A percentile compares a stretch with the other conserved stretches of the same genome.
These are phyloP conservation scores for Decorospora gaudefroyi DNA, from an alignment of 2,329 filamentous ascomycete genomes.

Conservation along the genomic window DNA sequence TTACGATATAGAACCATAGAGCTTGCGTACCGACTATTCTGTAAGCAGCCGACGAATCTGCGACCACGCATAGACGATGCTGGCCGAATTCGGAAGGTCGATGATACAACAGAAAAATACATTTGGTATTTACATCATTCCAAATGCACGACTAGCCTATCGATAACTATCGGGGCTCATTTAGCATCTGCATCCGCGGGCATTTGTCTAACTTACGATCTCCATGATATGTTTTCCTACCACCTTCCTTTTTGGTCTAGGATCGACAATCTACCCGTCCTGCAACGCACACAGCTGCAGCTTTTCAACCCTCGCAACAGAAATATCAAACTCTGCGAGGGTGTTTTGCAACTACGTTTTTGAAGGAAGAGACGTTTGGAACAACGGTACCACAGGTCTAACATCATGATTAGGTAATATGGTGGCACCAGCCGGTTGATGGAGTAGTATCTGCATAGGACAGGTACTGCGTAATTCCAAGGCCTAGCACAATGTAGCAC, in stretches of 20 bases:
- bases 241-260: slow-evolving; percentile 28
- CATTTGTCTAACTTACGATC: slow-evolving; percentile 4
- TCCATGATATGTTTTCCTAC: slow-evolving; percentile 1
- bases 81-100: slow-evolving; percentile 24
- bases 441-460: slow-evolving; percentile 4
- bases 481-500: neutral
- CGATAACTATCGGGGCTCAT: slow-evolving; percentile 23
- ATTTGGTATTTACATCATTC: slow-evolving; percentile 25
- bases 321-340: neutral
- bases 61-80: no score
- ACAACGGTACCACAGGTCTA: neutral
- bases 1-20: slow-evolving; percentile 8
- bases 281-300: neutral
- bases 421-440: neutral
- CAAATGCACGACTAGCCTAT: slow-evolving; percentile 17
- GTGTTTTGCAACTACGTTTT: no score
- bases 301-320: slow-evolving; percentile 1
- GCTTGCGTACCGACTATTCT: neutral
- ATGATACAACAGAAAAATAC: slow-evolving; percentile 5
- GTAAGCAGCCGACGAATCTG: slow-evolving; percentile 2
- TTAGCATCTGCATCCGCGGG: slow-evolving; percentile 17
- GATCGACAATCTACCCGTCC: slow-evolving; percentile 12
- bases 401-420: neutral
- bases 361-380: no score
- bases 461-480: neutral